Conservation (phyloP, 2,329 filamentous ascomycete species). For the Sordariomycetes sp. region DNA sequence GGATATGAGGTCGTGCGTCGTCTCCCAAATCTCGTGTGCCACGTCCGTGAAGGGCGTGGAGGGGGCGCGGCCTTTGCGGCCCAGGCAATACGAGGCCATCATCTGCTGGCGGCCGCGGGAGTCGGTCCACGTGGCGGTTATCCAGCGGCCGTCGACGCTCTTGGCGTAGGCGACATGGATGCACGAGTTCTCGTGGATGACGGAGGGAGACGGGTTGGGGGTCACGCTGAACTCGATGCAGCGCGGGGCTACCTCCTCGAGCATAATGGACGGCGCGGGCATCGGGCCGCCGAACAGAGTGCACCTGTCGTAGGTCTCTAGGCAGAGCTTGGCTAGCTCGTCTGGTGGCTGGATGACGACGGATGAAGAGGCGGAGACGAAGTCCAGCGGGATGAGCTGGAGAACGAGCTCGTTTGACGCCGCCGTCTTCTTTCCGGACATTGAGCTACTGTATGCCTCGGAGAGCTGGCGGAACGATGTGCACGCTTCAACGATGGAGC, state of each 20-base stretch:
- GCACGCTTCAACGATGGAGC: slow-evolving; percentile 56
- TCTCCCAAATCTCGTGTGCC: slow-evolving; percentile 66
- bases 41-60: slow-evolving; percentile 46
- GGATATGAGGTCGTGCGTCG: slow-evolving; percentile 60
- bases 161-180: slow-evolving; percentile 70
- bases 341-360: slow-evolving; percentile 48
- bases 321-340: slow-evolving; percentile 49
- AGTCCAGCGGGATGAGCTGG: slow-evolving; percentile 58
- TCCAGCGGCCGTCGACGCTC: slow-evolving; percentile 64
- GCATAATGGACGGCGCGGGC: slow-evolving; percentile 56
- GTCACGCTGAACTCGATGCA: slow-evolving; percentile 64
- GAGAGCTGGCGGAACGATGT: slow-evolving; percentile 61
- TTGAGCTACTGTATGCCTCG: slow-evolving; percentile 35
- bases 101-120: slow-evolving; percentile 61
- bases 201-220: slow-evolving; percentile 53
- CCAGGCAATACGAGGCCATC: slow-evolving; percentile 59
- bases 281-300: slow-evolving; percentile 39
- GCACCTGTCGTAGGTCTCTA: slow-evolving; percentile 70
- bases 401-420: slow-evolving; percentile 56
- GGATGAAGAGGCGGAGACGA: slow-evolving; percentile 49
- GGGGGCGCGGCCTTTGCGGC: slow-evolving; percentile 38
- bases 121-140: slow-evolving; percentile 72
- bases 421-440: slow-evolving; percentile 24
- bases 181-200: slow-evolving; percentile 66
- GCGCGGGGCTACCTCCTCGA: slow-evolving; percentile 58